Percentiles rank a stretch among this genome's conserved stretches.
Conservation (phyloP, 345 rosid species). For the Pugionium dolabratum region DNA sequence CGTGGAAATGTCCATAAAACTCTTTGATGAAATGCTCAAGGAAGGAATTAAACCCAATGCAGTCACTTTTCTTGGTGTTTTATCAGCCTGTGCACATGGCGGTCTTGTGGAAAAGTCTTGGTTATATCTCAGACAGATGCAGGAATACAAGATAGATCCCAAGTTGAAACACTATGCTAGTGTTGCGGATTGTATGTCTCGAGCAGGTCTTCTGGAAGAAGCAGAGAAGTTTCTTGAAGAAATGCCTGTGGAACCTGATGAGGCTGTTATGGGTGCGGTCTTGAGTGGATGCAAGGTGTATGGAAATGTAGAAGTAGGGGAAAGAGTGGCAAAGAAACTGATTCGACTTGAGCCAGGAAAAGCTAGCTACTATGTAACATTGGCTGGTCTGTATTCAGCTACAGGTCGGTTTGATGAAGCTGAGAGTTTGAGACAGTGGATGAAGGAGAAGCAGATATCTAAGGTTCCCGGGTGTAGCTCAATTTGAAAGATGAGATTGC, state of each 20-base stretch:
- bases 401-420: slow-evolving; percentile 55
- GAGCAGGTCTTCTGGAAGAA: slow-evolving; percentile 60
- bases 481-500: slow-evolving; percentile 37
- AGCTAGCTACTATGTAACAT: slow-evolving; percentile 55
- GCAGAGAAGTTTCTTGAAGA: slow-evolving; percentile 56
- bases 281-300: slow-evolving; percentile 57
- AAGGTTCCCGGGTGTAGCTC: slow-evolving; percentile 57
- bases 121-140: slow-evolving; percentile 47
- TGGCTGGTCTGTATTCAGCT: slow-evolving; percentile 54
- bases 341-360: slow-evolving; percentile 50
- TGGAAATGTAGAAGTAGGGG: slow-evolving; percentile 60
- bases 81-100: slow-evolving; percentile 66
- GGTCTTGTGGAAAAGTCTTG: slow-evolving; percentile 56
- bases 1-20: slow-evolving; percentile 37
- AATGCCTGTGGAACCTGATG: slow-evolving; percentile 67
- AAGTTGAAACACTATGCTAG: slow-evolving; percentile 56
- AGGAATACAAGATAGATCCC: slow-evolving; percentile 41
- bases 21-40: slow-evolving; percentile 49
- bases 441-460: slow-evolving; percentile 49
- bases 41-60: slow-evolving; percentile 48
- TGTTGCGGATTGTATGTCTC: slow-evolving; percentile 59
- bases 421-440: slow-evolving; percentile 49
- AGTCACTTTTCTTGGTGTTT: slow-evolving; percentile 66
- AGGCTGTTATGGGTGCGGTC: slow-evolving; percentile 55
- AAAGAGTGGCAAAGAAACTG: slow-evolving; percentile 58